Base-by-base conservation (phyloP, 1,284 basidiomycete genomes). In the Apiotrichum montevideense region DNA sequence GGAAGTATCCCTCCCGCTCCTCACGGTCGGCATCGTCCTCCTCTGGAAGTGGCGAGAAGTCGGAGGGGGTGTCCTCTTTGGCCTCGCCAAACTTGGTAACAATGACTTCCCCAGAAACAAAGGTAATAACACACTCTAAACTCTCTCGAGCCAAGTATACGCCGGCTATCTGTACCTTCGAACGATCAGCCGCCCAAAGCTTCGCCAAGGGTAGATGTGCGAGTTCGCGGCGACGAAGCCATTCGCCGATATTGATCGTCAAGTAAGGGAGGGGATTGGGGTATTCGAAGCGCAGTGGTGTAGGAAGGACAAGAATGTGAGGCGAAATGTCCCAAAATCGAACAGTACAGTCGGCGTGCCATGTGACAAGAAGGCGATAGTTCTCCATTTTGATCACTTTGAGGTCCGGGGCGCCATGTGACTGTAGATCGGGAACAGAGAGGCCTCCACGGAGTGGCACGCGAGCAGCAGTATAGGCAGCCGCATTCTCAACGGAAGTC, bases 61-160 rank as follows among this genome's bases (percentile, higher is more conserved):
- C 21, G 21, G 21, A 21, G 21, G 21, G 21, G 21, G 21, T 21
- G 29, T 37, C 42, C 7, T 50, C 55, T 39, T 51, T 41, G 0
- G 69, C 74, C 44, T 79, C 72, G 32, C 72, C 77, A 52, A 84
- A 79, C 57, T 83, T 80, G 66, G 82, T 85, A 2, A 89, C 74
- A 14, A 88, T 64, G 3, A 90, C 70, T 57, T 88, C 85, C 2
- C 88, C 88, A 1, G 83, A 83, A 10, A 70, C 73, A 48, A 91
- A 71, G 2, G 81, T 80, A 21, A 88, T 76, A 0, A 80, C 82
- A 55, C 84, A 82, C 72, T 91, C 88, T 40, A 87, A 73, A 0
- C 86, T 83, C 64, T 87, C 84, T 0, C 78, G 70, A 4, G 85
- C 83, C 32, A 91, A 74, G 46, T 84, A 77, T 0, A 84, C 80